Percentiles rank a stretch among this genome's conserved stretches.
These are phyloP conservation scores for Ophiosphaerella herpotricha DNA, from an alignment of 2,329 filamentous ascomycete species.

Conservation along the genomic window DNA sequence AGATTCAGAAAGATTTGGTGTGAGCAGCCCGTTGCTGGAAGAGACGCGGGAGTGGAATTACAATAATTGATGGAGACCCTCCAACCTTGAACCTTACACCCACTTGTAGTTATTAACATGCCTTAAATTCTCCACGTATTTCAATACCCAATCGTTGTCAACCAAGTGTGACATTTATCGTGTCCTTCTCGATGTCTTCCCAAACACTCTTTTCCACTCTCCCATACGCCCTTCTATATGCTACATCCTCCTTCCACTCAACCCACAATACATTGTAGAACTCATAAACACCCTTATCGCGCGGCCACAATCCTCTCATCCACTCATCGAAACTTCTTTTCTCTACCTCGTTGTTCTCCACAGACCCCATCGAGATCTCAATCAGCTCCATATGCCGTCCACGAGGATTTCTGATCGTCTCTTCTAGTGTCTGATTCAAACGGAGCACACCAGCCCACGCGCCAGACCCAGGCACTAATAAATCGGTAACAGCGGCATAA, in stretches of 20 bases:
- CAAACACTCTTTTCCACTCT: constrained; percentile 19
- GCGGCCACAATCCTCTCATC: constrained; percentile 1
- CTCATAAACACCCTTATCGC: constrained; percentile 12
- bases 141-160: background rate
- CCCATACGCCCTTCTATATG: constrained; percentile 24
- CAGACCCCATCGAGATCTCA: constrained; percentile 18
- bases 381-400: constrained; percentile 9
- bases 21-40: no score
- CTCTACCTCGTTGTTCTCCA: constrained; percentile 13
- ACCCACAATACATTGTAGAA: constrained; percentile 30
- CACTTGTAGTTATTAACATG: no score
- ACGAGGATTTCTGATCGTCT: background rate
- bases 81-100: no score
- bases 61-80: background rate
- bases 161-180: constrained; percentile 18
- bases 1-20: no score
- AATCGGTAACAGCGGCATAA: no score
- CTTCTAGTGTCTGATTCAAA: constrained; percentile 4
- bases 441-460: constrained; percentile 19
- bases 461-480: background rate
- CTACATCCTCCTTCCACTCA: constrained; percentile 19
- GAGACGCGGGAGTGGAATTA: no score
- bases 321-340: constrained; percentile 17
- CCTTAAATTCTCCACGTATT: no score
- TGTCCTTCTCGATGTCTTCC: constrained; percentile 9